Conservation (phyloP, 192 early-diverging fungal genomes). For the Coemansia guatemalensis region DNA sequence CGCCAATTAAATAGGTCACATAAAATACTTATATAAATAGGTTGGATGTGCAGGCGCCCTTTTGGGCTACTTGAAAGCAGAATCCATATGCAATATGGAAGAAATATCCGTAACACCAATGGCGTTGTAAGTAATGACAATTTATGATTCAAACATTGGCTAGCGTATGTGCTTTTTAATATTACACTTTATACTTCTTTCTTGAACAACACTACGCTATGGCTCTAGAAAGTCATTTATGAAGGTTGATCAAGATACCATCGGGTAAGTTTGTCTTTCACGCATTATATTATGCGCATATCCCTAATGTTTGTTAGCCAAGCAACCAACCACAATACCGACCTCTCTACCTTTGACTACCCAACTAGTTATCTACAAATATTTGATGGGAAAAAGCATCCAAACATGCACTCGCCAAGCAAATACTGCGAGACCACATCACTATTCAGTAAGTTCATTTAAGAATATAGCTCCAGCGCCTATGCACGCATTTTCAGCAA, state of each 20-base stretch:
- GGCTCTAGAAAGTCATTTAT: slow-evolving; percentile 29
- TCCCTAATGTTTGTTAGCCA: background rate
- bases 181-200: background rate
- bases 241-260: slow-evolving; percentile 18
- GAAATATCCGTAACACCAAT: slow-evolving; percentile 1
- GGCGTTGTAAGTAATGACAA: slow-evolving; percentile 17
- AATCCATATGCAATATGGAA: background rate
- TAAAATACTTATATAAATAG: slow-evolving; percentile 16
- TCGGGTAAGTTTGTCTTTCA: slow-evolving; percentile 19
- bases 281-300: background rate
- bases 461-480: background rate
- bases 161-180: background rate
- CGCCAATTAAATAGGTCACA: background rate
- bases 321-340: background rate
- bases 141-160: background rate
- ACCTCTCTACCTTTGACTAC: background rate
- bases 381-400: slow-evolving; percentile 74
- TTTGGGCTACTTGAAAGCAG: slow-evolving; percentile 21
- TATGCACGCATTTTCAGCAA: background rate
- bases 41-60: slow-evolving; percentile 41
- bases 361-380: slow-evolving; percentile 71
- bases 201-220: background rate
- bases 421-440: slow-evolving; percentile 69
- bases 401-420: slow-evolving; percentile 72
- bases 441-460: slow-evolving; percentile 61